Evolutionary conservation across 2,329 filamentous ascomycete species (phyloP).

Genomic region (Parafenestella ontariensis): DNA sequence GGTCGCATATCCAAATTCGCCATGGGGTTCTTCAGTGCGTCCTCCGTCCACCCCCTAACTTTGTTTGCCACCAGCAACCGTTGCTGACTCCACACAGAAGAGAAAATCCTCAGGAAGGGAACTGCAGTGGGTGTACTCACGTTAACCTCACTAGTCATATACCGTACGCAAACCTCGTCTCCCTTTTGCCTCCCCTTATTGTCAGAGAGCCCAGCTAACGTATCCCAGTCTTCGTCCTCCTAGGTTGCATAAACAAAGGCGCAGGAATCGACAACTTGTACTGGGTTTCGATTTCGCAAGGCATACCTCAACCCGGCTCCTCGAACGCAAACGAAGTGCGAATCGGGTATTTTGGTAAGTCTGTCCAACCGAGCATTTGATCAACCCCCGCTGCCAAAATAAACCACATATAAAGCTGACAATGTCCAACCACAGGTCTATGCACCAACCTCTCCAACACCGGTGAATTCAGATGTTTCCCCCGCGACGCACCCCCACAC

Average conservation of each 20-base stretch:
- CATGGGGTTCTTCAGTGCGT: neutral
- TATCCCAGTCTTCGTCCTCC: constrained; percentile 1
- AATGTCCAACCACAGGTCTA: neutral
- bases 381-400: neutral
- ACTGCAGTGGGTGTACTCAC: constrained; percentile 2
- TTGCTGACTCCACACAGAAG: neutral
- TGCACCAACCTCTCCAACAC: neutral
- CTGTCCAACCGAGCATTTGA: neutral
- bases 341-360: constrained; percentile 12
- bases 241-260: constrained; percentile 7
- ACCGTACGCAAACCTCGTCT: neutral
- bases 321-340: neutral
- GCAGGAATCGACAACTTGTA: constrained; percentile 6
- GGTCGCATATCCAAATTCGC: neutral
- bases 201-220: neutral
- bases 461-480: constrained; percentile 1
- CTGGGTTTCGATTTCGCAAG: constrained; percentile 6
- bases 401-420: no score
- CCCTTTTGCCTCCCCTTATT: neutral
- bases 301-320: neutral
- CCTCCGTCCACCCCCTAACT: neutral
- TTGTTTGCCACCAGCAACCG: neutral
- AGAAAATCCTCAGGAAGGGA: constrained; percentile 5
- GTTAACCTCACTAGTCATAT: constrained; percentile 2
- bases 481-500: constrained; percentile 1